phyloP scores from a whole-genome alignment of 2,329 filamentous ascomycete species.

The Sclerotinia sclerotiorum region DNA sequence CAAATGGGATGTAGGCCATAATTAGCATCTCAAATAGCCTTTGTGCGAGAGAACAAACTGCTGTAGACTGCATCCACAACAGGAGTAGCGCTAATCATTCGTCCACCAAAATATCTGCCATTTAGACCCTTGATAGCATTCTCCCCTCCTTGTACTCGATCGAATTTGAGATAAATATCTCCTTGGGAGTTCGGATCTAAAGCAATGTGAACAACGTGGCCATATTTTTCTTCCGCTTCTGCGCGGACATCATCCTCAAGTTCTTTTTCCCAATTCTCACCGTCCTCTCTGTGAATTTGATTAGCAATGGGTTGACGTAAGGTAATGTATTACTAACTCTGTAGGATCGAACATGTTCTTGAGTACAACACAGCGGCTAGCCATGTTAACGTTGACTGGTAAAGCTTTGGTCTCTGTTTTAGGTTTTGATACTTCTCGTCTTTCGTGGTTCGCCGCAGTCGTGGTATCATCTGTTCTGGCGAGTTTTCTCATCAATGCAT shows the following conservation, averaged over 20 bases:
- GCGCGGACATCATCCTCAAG: slow-evolving; percentile 89
- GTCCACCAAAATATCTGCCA: slow-evolving; percentile 90
- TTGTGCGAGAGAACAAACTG: slow-evolving; percentile 87
- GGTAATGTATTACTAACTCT: slow-evolving; percentile 63
- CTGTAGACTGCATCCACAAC: slow-evolving; percentile 99
- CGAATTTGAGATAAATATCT: slow-evolving; percentile 98
- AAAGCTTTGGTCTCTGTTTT: slow-evolving; percentile 77
- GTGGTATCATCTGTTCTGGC: slow-evolving; percentile 86
- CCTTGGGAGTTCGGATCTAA: slow-evolving; percentile 91
- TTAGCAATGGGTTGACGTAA: slow-evolving; percentile 40
- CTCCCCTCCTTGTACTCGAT: slow-evolving; percentile 89
- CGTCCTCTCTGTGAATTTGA: slow-evolving; percentile 67
- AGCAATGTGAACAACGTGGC: slow-evolving; percentile 94
- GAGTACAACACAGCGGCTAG: slow-evolving; percentile 88
- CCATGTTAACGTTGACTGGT: slow-evolving; percentile 85
- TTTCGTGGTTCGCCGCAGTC: slow-evolving; percentile 57
- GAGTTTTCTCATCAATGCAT: slow-evolving; percentile 98
- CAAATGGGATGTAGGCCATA: slow-evolving; percentile 29
- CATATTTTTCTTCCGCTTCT: slow-evolving; percentile 95
- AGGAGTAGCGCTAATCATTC: slow-evolving; percentile 89
- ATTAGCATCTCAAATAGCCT: slow-evolving; percentile 65
- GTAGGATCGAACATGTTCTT: slow-evolving; percentile 93
- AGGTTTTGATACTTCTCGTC: slow-evolving; percentile 72
- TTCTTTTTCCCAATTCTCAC: slow-evolving; percentile 86
- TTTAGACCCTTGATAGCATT: slow-evolving; percentile 98